Conservation (phyloP, 208 protist species). For the Trypanosoma theileri region DNA sequence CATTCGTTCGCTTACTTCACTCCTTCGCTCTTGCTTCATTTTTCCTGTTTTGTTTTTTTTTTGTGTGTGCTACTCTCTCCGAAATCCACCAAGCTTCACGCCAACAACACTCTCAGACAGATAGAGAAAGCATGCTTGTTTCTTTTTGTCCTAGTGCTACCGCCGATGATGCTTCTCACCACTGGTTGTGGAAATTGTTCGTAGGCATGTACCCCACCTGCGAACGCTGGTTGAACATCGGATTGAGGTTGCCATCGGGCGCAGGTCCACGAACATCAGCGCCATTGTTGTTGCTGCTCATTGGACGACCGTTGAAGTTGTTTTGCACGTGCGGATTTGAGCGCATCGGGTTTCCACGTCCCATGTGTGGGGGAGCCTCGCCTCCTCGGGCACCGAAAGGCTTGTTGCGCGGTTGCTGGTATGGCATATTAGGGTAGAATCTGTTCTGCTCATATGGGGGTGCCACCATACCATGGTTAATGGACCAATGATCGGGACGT, state of each 20-base stretch:
- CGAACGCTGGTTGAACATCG: conserved; percentile 17
- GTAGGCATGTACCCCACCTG: conserved; percentile 10
- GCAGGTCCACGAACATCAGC: conserved; percentile 12
- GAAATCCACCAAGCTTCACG: too few species aligned
- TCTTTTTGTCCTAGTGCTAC: neutral
- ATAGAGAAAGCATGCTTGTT: neutral
- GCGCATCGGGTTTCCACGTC: conserved; percentile 24
- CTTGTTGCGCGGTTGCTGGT: conserved; percentile 17
- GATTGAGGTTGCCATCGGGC: conserved; percentile 20
- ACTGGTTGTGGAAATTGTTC: conserved; percentile 17
- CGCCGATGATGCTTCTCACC: neutral
- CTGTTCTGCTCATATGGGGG: conserved; percentile 27
- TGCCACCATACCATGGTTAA: conserved; percentile 10
- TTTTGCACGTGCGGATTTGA: conserved; percentile 15
- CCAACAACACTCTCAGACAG: neutral
- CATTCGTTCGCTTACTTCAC: neutral
- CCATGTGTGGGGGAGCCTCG: conserved; percentile 22
- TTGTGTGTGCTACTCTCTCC: neutral
- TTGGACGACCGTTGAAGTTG: conserved; percentile 14
- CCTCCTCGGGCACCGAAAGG: conserved; percentile 11
- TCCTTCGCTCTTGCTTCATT: neutral
- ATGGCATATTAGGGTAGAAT: conserved; percentile 7
- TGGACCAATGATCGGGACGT: conserved; percentile 18
- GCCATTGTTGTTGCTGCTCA: neutral
- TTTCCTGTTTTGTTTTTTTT: neutral